Conservation (phyloP, 805 yeast species). For the Ogataea philodendri region DNA sequence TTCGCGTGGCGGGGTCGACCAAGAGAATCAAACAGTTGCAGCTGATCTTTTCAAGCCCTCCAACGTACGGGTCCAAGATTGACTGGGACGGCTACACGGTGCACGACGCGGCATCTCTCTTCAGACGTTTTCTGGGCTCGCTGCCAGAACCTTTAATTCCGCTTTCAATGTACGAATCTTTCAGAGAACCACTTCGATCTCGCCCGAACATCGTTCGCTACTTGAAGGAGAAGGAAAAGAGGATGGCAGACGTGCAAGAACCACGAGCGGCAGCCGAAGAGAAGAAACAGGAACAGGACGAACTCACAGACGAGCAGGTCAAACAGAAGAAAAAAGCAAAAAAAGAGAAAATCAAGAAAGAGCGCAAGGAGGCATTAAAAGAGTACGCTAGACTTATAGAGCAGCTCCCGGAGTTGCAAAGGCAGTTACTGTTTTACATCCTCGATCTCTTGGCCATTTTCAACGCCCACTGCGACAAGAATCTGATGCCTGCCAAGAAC, state of each 20-base stretch:
- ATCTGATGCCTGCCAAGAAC: constrained; percentile 89
- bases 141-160: constrained; percentile 94
- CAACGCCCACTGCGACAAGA: constrained; percentile 70
- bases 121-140: constrained; percentile 81
- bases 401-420: constrained; percentile 69
- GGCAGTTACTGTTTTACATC: constrained; percentile 80
- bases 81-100: constrained; percentile 93
- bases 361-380: constrained; percentile 64
- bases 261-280: constrained; percentile 1
- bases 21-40: constrained; percentile 87
- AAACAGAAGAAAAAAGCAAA: constrained; percentile 42
- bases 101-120: constrained; percentile 92
- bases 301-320: constrained; percentile 29
- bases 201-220: constrained; percentile 66
- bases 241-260: constrained; percentile 13
- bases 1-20: constrained; percentile 88
- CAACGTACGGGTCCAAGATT: constrained; percentile 82
- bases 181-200: constrained; percentile 71
- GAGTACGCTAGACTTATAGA: constrained; percentile 70
- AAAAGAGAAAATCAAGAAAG: constrained; percentile 58
- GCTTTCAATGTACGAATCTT: constrained; percentile 65
- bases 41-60: constrained; percentile 78
- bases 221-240: constrained; percentile 50
- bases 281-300: constrained; percentile 7
- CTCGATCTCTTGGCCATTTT: constrained; percentile 85